phyloP scores from a whole-genome alignment of 768 basidiomycete species.

The Lepiota brunneoincarnata region DNA sequence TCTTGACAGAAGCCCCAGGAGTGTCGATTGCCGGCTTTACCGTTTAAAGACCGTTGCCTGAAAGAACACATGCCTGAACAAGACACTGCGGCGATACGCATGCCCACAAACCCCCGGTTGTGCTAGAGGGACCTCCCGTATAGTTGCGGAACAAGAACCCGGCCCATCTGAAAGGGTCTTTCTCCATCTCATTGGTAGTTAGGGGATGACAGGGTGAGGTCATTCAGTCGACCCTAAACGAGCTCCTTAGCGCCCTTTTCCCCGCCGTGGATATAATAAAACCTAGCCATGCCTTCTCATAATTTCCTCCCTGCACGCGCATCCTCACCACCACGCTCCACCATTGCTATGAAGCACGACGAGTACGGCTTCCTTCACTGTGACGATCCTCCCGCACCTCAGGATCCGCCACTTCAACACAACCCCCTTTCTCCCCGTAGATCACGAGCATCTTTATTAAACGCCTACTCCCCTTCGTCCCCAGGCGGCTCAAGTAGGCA shows the following conservation, averaged over 20 bases:
- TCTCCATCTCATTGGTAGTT: neutral
- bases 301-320: neutral
- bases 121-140: neutral
- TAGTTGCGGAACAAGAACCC: neutral
- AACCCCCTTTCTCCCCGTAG: constrained; percentile 7
- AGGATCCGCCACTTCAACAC: constrained; percentile 3
- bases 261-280: constrained; percentile 2
- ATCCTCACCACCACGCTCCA: neutral
- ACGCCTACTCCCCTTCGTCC: neutral
- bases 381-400: constrained; percentile 10
- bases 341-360: neutral
- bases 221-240: neutral
- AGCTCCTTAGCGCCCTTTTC: neutral
- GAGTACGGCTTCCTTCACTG: neutral
- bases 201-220: constrained; percentile 9
- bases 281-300: neutral
- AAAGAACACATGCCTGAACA: too few species aligned
- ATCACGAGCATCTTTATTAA: neutral
- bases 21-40: too few species aligned
- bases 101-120: neutral
- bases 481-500: neutral
- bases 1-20: too few species aligned
- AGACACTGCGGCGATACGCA: too few species aligned
- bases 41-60: too few species aligned
- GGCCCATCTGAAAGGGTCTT: neutral